Conservation (phyloP, 441 rosid genomes). For the Biscutella auriculata region DNA sequence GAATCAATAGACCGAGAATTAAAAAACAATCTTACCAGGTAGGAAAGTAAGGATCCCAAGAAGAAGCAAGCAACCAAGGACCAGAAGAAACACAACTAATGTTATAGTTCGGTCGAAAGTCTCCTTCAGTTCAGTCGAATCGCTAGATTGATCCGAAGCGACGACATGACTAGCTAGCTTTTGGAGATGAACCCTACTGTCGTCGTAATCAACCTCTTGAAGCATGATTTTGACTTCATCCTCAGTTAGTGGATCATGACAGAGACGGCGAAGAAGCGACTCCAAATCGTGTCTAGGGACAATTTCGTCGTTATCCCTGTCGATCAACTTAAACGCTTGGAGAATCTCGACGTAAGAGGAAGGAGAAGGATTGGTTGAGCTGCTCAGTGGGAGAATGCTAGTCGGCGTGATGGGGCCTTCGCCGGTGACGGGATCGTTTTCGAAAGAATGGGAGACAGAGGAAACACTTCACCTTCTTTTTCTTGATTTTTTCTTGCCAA, state of each 20-base stretch:
- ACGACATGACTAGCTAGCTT: slow-evolving; percentile 34
- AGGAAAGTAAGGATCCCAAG: too few relatives aligned
- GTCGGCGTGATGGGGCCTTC: slow-evolving; percentile 42
- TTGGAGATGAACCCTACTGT: slow-evolving; percentile 33
- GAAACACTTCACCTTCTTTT: too few relatives aligned
- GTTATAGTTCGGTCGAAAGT: too few relatives aligned
- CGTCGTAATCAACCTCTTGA: slow-evolving; percentile 33
- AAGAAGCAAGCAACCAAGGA: too few relatives aligned
- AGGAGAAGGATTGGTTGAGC: slow-evolving; percentile 28
- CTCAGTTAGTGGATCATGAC: slow-evolving; percentile 29
- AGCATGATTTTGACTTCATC: slow-evolving; percentile 55
- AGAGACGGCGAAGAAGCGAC: slow-evolving; percentile 44
- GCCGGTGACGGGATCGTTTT: background rate
- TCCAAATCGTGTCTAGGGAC: slow-evolving; percentile 44
- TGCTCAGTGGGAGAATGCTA: slow-evolving; percentile 41
- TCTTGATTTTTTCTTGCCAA: too few relatives aligned
- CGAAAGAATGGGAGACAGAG: too few relatives aligned
- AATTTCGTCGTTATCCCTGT: slow-evolving; percentile 48
- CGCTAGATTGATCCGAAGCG: slow-evolving; percentile 14
- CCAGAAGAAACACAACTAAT: too few relatives aligned
- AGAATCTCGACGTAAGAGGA: slow-evolving; percentile 33
- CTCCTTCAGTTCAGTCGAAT: slow-evolving; percentile 50
- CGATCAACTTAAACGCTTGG: slow-evolving; percentile 43
- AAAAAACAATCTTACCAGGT: too few relatives aligned
- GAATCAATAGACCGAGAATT: too few relatives aligned